Conservation (phyloP, 2,329 filamentous ascomycete species). For the Elsinoe arachidis region DNA sequence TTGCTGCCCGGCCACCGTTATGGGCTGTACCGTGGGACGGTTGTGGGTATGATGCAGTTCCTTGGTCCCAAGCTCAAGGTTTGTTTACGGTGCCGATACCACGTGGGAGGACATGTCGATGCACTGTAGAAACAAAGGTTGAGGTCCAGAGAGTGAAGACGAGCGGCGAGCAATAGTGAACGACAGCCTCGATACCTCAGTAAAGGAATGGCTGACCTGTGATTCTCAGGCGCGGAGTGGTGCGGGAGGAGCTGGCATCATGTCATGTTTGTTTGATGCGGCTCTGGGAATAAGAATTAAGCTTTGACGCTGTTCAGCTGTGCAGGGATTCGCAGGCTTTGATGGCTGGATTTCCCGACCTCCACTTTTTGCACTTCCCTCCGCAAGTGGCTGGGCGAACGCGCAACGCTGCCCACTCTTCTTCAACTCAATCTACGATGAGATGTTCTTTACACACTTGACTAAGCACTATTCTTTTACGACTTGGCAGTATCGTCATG, state of each 20-base stretch:
- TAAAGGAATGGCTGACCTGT: neutral
- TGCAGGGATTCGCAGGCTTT: neutral
- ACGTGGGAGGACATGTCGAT: neutral
- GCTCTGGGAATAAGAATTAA: slow-evolving; percentile 10
- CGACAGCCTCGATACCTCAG: slow-evolving; percentile 3
- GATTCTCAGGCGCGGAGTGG: neutral
- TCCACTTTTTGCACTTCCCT: neutral
- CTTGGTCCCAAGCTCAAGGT: slow-evolving; percentile 1
- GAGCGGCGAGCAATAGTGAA: neutral
- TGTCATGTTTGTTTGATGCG: slow-evolving; percentile 12
- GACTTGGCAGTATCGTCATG: neutral
- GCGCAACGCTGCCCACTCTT: slow-evolving; percentile 2
- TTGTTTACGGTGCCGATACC: neutral
- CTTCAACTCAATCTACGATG: slow-evolving; percentile 1
- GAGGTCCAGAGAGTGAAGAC: neutral
- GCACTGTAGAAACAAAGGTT: neutral
- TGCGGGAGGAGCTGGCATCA: slow-evolving; percentile 4
- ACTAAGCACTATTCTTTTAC: neutral
- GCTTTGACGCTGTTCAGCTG: slow-evolving; percentile 4
- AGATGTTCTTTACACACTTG: neutral
- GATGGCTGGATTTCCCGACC: slow-evolving; percentile 1
- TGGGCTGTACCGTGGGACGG: slow-evolving; percentile 7
- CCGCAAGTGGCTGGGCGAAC: slow-evolving; percentile 4
- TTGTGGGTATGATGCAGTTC: slow-evolving; percentile 10
- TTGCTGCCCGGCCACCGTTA: slow-evolving; percentile 10